Conservation (phyloP, 352 stramenopile genomes). For the Globisporangium iwayamae region DNA sequence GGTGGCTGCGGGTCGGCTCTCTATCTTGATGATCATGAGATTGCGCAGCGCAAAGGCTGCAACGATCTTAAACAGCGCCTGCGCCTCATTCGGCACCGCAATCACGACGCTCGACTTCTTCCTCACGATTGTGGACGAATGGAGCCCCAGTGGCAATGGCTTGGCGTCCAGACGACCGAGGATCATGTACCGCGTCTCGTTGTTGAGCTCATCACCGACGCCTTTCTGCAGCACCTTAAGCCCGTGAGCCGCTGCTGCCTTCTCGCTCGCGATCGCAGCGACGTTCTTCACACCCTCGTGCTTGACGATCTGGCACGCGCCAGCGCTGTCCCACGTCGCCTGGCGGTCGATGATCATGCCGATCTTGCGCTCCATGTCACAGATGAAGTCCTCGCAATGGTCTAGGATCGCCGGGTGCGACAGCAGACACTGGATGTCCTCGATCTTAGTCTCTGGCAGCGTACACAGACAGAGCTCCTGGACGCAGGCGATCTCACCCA, state of each 20-base stretch:
- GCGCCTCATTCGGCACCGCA: constrained; percentile 62
- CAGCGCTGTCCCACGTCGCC: constrained; percentile 62
- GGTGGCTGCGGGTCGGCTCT: constrained; percentile 66
- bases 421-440: constrained; percentile 50
- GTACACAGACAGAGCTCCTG: constrained; percentile 64
- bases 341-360: constrained; percentile 57
- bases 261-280: constrained; percentile 62
- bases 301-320: constrained; percentile 62
- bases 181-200: constrained; percentile 75
- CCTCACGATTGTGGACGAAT: constrained; percentile 15
- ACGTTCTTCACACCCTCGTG: constrained; percentile 43
- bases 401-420: constrained; percentile 64
- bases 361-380: constrained; percentile 50
- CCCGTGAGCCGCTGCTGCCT: constrained; percentile 48
- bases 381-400: constrained; percentile 65
- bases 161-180: constrained; percentile 45
- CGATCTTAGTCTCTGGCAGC: constrained; percentile 30
- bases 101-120: constrained; percentile 72
- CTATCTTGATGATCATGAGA: constrained; percentile 80
- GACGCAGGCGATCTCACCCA: constrained; percentile 64
- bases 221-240: constrained; percentile 52
- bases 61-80: constrained; percentile 75
- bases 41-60: constrained; percentile 75
- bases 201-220: constrained; percentile 62
- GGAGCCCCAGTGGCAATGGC: constrained; percentile 31